Evolutionary conservation across 192 early-diverging fungal species (phyloP), one percentile per base, ranked within the genome.

Genomic region (Pilaira anomala): DNA sequence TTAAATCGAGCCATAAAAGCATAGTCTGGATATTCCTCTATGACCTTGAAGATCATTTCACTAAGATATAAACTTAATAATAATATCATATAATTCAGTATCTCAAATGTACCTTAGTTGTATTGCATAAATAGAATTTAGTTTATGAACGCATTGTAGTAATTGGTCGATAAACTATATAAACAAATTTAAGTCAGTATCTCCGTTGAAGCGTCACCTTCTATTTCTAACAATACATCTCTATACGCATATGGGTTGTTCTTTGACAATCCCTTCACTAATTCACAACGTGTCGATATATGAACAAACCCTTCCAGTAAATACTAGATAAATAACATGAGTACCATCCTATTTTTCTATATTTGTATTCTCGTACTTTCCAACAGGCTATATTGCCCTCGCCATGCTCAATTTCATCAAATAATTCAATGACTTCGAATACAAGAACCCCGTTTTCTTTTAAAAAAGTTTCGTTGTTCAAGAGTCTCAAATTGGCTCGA

Each of bases 21-120:
- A 40, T 63, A 46, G 3, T 36, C 46, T 3, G 71, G 71, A 0
- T 67, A 33, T 39, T 73, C 51, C 14, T 61, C 59, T 0, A 73
- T 30, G 18, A 73, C 16, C 3, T 40, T 33, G 39, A 63, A 67
- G n/a, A 73, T 56, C 52, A 59, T 73, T 33, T 73, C 71, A n/a
- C 71, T 73, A 28, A 30, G 1, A 18, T 28, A 26, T 24, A 21
- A 16, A 48, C 11, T 11, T 36, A 12, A 45, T 29, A 39, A 12
- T 36, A 50, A 2, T 7, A 9, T 7, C 11, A 3, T 36, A 28
- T 22, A 19, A 21, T 11, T 8, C 12, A 49, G 19, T 7, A 50
- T 19, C 11, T 48, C 30, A n/a, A 21, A 36, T 13, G 41, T 69
- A 69, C 67, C 60, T 69, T 26, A 61, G 22, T 56, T 62, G 48